Base-by-base conservation (phyloP, 371 early-diverging fungal species). In the Saksenaea oblongispora region DNA sequence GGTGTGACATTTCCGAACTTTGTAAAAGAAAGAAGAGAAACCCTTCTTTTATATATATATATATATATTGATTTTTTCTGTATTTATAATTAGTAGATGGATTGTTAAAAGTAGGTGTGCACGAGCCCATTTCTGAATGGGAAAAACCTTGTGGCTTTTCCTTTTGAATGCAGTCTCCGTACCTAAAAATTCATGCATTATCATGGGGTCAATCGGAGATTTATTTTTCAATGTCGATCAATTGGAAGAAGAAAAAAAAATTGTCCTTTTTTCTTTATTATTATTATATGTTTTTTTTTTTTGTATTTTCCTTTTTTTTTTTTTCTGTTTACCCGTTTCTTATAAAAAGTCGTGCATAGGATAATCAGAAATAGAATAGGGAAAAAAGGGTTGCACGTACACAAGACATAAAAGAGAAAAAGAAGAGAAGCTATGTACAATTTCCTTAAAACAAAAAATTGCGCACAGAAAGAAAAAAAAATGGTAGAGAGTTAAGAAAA, bases 271-370 rank as follows among this genome's bases (percentile, higher is more conserved):
- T 47, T 47, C n/a, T 47, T 47, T 47, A 9, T 47, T 22, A 18
- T 47, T 22, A 47, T 18, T 18, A 22, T 18, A 7, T 9, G 3
- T 17, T 47, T 47, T 47, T 17, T 22, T 22, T 47, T 47, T 22
- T 47, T 22, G n/a, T 22, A 10, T 47, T 47, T 47, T 47, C 22
- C 14, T 47, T 22, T 47, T 47, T 22, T 47, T 47, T n/a, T 22
- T 47, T 47, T 22, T 47, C 18, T 47, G 3, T 47, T 47, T 41
- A 47, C 22, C 51, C 51, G 22, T 47, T 47, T 41, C 51, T 47
- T 47, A 47, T 22, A 47, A 18, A 47, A 18, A 47, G 51, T 47
- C 51, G 51, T 47, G 51, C 51, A 47, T 47, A 47, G 51, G 51
- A 47, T 47, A 47, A 47, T 31, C 31, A 31, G 31, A 31, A 31